These are phyloP conservation scores for Parmelia sp. DNA, from an alignment of 495 filamentous ascomycete genomes.

Conservation along the genomic window DNA sequence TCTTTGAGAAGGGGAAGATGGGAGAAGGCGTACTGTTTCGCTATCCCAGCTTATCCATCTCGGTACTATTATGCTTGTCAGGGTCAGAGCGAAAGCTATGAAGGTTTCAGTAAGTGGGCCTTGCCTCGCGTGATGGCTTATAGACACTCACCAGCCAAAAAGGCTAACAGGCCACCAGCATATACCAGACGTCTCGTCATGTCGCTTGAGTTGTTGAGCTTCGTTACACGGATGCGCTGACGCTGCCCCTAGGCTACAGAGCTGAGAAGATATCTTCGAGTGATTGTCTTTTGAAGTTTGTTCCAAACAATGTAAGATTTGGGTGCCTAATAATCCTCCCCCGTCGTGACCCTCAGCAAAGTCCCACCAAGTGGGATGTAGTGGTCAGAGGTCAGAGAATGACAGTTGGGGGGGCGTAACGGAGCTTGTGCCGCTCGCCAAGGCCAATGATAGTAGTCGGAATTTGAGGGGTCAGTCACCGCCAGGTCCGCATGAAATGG, in stretches of 20 bases:
- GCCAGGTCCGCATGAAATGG: neutral
- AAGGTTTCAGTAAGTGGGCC: neutral
- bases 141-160: constrained; percentile 52
- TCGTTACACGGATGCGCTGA: constrained; percentile 6
- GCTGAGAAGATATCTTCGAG: neutral
- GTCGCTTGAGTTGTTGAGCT: constrained; percentile 13
- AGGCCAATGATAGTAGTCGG: neutral
- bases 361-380: constrained; percentile 7
- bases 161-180: constrained; percentile 47
- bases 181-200: constrained; percentile 53
- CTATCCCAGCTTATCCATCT: constrained; percentile 74
- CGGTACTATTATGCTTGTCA: constrained; percentile 66
- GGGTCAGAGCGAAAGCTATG: constrained; percentile 69
- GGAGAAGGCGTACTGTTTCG: constrained; percentile 42
- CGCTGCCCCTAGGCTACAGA: neutral
- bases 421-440: neutral
- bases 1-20: neutral
- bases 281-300: constrained; percentile 1
- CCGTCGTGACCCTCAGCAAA: neutral
- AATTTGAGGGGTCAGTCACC: neutral
- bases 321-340: neutral
- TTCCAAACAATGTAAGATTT: neutral
- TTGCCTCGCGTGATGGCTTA: neutral
- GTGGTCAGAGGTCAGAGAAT: neutral
- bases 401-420: neutral